A percentile compares a stretch with the other conserved stretches of the same genome.
Conservation (phyloP, 768 basidiomycete genomes). For the Lentinula sp. region DNA sequence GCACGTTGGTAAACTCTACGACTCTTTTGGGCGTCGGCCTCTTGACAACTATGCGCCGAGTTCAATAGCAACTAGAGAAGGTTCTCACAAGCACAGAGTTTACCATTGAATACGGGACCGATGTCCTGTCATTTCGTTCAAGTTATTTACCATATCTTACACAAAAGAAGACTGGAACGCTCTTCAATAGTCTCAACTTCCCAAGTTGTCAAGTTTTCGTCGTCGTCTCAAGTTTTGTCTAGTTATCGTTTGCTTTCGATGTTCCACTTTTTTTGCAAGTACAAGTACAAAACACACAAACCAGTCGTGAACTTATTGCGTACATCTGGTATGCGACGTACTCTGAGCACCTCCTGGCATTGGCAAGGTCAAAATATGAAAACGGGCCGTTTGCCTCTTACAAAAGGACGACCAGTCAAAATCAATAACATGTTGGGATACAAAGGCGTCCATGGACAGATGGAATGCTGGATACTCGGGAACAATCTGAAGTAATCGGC, state of each 20-base stretch:
- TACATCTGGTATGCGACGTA: neutral
- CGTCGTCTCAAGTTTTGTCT: conserved; percentile 47
- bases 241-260: conserved; percentile 43
- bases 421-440: neutral
- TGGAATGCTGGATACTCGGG: neutral
- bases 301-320: conserved; percentile 4
- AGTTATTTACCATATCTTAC: conserved; percentile 39
- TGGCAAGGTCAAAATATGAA: neutral
- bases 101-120: conserved; percentile 13
- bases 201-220: conserved; percentile 59
- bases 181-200: conserved; percentile 41
- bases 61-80: conserved; percentile 37
- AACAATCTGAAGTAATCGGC: neutral
- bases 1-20: conserved; percentile 52
- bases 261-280: conserved; percentile 40
- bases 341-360: neutral
- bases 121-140: conserved; percentile 21
- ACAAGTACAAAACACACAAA: conserved; percentile 25
- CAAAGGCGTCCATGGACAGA: neutral
- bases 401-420: neutral
- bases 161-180: conserved; percentile 40
- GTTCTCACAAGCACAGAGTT: conserved; percentile 35
- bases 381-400: neutral
- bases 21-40: conserved; percentile 12
- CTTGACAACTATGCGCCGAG: conserved; percentile 21